These are phyloP conservation scores for Ajuga chamaepitys DNA, from an alignment of 257 asterid species.

Conservation along the genomic window DNA sequence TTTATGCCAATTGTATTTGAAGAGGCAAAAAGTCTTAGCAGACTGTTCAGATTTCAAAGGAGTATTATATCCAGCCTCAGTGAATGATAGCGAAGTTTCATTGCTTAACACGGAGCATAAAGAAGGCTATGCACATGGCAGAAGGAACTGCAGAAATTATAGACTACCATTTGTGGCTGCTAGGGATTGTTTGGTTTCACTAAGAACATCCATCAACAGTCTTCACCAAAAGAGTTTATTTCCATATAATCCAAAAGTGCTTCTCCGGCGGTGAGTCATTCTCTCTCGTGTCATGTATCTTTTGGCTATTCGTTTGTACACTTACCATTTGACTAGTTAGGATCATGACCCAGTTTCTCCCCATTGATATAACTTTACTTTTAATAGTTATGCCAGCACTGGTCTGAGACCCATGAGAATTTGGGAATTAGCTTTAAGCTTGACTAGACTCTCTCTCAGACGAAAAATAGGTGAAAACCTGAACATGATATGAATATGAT, in stretches of 20 bases:
- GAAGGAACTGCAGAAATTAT: constrained; percentile 12
- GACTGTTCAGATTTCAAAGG: constrained; percentile 17
- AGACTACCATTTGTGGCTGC: constrained; percentile 41
- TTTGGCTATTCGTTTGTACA: neutral
- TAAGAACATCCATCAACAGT: constrained; percentile 51
- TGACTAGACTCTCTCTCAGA: too few species aligned
- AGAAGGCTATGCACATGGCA: constrained; percentile 7
- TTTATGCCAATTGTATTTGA: constrained; percentile 22
- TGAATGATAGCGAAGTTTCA: constrained; percentile 12
- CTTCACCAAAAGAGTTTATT: constrained; percentile 68
- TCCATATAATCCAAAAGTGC: constrained; percentile 80
- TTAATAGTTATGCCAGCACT: neutral
- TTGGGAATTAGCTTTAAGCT: neutral
- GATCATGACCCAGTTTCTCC: neutral
- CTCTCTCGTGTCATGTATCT: neutral
- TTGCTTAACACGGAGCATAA: constrained; percentile 14
- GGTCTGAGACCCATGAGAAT: neutral
- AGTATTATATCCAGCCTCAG: constrained; percentile 6
- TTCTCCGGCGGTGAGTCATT: constrained; percentile 56
- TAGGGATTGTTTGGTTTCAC: constrained; percentile 58
- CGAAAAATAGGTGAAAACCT: too few species aligned
- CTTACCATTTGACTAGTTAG: neutral
- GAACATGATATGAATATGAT: too few species aligned
- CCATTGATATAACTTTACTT: neutral
- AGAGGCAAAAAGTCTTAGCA: constrained; percentile 36